Conservation (phyloP, 2,329 filamentous ascomycete genomes). For the Calonectria pseudoturangicola region DNA sequence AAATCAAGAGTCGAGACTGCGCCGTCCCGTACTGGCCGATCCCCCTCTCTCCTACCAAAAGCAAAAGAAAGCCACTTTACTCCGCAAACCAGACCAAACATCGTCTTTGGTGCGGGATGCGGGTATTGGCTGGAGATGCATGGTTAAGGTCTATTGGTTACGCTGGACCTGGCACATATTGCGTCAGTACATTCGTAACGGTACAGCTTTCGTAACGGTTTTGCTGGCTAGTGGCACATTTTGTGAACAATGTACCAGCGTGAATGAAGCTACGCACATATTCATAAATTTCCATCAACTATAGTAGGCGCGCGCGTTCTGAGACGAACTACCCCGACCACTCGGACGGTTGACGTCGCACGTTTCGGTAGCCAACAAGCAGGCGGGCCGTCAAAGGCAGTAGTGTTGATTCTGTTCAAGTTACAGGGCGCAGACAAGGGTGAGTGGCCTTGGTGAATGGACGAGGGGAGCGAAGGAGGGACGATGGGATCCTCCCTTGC, state of each 20-base stretch:
- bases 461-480: background rate
- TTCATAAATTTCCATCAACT: conserved; percentile 7
- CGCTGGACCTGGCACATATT: conserved; percentile 20
- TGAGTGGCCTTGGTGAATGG: conserved; percentile 5
- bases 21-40: conserved; percentile 1
- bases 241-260: background rate
- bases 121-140: background rate
- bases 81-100: background rate
- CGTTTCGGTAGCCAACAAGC: conserved; percentile 17
- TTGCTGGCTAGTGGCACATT: conserved; percentile 8
- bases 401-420: conserved; percentile 1
- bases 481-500: conserved; percentile 20
- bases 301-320: conserved; percentile 41
- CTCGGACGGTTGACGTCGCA: conserved; percentile 36
- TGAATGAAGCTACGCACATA: background rate
- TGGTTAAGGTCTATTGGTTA: conserved; percentile 19
- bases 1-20: background rate
- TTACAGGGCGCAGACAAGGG: conserved; percentile 4
- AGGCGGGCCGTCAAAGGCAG: conserved; percentile 3
- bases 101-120: background rate
- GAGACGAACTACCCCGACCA: conserved; percentile 39
- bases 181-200: conserved; percentile 31
- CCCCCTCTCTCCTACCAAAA: background rate
- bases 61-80: conserved; percentile 14
- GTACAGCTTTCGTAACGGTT: conserved; percentile 31